Evolutionary conservation across 106 monocot species (phyloP).

Genomic region (Dendrobium nobile): DNA sequence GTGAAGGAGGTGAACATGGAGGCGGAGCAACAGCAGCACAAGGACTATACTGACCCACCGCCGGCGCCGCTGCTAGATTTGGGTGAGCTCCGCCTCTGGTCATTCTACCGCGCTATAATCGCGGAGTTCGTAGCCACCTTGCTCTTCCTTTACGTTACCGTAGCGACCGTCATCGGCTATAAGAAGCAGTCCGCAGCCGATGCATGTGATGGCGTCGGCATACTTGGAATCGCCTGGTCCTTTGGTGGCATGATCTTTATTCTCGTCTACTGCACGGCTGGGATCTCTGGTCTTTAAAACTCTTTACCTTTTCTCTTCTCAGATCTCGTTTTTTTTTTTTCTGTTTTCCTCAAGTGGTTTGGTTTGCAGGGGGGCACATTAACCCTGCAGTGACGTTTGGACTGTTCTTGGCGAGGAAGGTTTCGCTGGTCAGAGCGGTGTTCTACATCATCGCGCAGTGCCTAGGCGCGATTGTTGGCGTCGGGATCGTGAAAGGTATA

Average conservation of each 20-base stretch:
- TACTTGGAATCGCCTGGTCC: conserved; percentile 21
- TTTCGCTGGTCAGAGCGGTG: conserved; percentile 8
- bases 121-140: conserved; percentile 19
- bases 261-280: conserved; percentile 28
- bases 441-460: conserved; percentile 9
- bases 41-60: conserved; percentile 19
- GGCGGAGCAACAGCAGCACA: conserved; percentile 8
- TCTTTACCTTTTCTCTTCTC: neutral
- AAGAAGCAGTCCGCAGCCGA: conserved; percentile 12
- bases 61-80: conserved; percentile 18
- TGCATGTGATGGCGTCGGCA: conserved; percentile 11
- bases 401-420: conserved; percentile 16
- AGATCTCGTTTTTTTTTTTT: neutral
- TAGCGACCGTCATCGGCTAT: conserved; percentile 21
- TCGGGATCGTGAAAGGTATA: conserved; percentile 11
- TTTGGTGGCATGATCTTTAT: conserved; percentile 26
- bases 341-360: neutral
- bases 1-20: conserved; percentile 11
- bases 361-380: conserved; percentile 12
- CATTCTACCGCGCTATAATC: conserved; percentile 20
- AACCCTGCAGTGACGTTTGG: conserved; percentile 18
- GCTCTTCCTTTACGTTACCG: conserved; percentile 17
- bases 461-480: conserved; percentile 11
- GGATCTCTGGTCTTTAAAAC: conserved; percentile 7
- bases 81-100: conserved; percentile 18